A percentile compares a stretch with the other conserved stretches of the same genome.
phyloP scores from a whole-genome alignment of 805 yeast genomes.

The Vanderwaltozyma yarrowii region DNA sequence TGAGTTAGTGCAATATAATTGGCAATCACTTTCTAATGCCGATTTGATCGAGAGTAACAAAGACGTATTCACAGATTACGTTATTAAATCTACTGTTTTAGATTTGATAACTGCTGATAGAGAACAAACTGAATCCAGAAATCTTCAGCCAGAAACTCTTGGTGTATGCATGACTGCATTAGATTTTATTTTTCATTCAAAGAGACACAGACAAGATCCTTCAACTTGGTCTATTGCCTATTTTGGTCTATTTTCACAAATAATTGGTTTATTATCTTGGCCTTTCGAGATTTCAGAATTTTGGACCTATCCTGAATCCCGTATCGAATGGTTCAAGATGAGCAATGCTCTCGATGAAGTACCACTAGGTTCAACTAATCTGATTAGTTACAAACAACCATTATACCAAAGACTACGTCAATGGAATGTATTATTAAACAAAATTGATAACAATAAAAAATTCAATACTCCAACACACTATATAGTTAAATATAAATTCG shows the following conservation, averaged over 20 bases:
- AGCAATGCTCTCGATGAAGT: constrained; percentile 6
- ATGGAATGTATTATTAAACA: constrained; percentile 19
- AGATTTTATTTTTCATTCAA: constrained; percentile 21
- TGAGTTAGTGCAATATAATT: neutral
- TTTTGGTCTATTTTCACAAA: constrained; percentile 17
- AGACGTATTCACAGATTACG: constrained; percentile 7
- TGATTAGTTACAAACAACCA: constrained; percentile 26
- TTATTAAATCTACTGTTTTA: constrained; percentile 5
- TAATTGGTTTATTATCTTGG: constrained; percentile 16
- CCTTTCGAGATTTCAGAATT: constrained; percentile 17
- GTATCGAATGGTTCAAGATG: constrained; percentile 24
- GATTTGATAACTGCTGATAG: constrained; percentile 5
- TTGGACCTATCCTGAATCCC: constrained; percentile 25
- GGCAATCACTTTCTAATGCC: neutral
- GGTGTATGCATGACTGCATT: constrained; percentile 12
- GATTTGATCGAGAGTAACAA: neutral
- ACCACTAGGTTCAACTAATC: constrained; percentile 14
- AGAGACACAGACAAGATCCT: constrained; percentile 7
- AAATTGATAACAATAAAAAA: constrained; percentile 12
- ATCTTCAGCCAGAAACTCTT: neutral
- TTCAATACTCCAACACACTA: constrained; percentile 20
- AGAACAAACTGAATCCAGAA: neutral
- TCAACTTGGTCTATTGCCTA: constrained; percentile 15
- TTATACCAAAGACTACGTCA: constrained; percentile 22
- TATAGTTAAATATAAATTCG: constrained; percentile 17